These are phyloP conservation scores for Nidula niveotomentosa DNA, from an alignment of 1,284 basidiomycete species.

Conservation along the genomic window DNA sequence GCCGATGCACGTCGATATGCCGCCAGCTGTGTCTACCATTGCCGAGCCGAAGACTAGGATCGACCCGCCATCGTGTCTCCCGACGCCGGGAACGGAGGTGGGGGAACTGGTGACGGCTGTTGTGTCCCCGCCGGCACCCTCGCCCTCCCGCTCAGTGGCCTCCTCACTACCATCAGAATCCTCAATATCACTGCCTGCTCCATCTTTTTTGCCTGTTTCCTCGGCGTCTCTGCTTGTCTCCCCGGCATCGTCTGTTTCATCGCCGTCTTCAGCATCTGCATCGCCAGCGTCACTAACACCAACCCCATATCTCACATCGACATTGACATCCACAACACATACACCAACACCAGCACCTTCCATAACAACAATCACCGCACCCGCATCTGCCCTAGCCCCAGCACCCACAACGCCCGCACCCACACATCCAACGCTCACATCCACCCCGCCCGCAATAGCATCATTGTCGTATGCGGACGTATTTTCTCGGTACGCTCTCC, in stretches of 20 bases:
- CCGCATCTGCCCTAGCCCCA: not conserved
- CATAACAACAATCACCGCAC: not conserved
- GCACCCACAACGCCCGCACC: not conserved
- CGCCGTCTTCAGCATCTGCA: not conserved
- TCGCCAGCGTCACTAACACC: not conserved
- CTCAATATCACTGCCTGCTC: no score
- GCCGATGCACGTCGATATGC: not conserved
- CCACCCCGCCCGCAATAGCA: not conserved
- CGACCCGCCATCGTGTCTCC: slow-evolving; percentile 11
- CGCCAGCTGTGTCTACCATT: not conserved
- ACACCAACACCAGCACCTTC: not conserved
- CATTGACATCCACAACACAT: not conserved
- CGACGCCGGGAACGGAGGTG: slow-evolving; percentile 16
- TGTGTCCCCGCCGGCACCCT: no score
- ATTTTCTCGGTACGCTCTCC: not conserved
- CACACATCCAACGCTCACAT: not conserved
- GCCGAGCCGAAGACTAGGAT: not conserved
- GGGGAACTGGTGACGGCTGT: not conserved
- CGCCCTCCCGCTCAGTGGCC: no score
- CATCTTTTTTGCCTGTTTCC: no score
- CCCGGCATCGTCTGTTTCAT: not conserved
- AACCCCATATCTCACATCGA: not conserved
- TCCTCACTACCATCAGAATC: no score
- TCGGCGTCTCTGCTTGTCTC: no score
- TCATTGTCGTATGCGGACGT: not conserved